phyloP scores from a whole-genome alignment of 73 alveolate genomes.

The Paramecium pentaurelia region DNA sequence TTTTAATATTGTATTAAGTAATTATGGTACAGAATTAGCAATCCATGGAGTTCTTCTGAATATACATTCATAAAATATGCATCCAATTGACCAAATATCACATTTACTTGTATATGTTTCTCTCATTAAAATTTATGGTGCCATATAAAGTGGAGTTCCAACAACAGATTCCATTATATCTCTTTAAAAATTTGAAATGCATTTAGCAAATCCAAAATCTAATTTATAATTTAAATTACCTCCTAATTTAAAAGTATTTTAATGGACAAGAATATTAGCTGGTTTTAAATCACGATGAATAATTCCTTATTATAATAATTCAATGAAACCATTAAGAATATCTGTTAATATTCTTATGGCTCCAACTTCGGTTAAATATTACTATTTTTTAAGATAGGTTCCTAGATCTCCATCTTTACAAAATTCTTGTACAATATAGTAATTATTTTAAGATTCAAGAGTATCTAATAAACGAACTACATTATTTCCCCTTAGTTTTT shows the following conservation, averaged over 20 bases:
- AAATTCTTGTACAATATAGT: slow-evolving; percentile 51
- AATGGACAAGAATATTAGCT: slow-evolving; percentile 51
- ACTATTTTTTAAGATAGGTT: neutral
- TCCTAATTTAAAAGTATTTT: slow-evolving; percentile 37
- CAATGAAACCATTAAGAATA: slow-evolving; percentile 52
- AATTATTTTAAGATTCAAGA: slow-evolving; percentile 47
- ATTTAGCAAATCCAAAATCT: slow-evolving; percentile 62
- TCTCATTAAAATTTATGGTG: slow-evolving; percentile 90
- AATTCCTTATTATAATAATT: slow-evolving; percentile 53
- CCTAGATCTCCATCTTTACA: slow-evolving; percentile 59
- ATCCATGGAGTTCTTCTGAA: slow-evolving; percentile 59
- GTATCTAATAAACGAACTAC: slow-evolving; percentile 48
- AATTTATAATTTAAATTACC: neutral
- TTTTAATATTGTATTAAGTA: slow-evolving; percentile 4
- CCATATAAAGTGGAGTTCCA: slow-evolving; percentile 81
- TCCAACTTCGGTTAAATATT: slow-evolving; percentile 46
- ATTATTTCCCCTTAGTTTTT: slow-evolving; percentile 39
- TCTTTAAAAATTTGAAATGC: slow-evolving; percentile 32
- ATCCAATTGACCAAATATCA: slow-evolving; percentile 96
- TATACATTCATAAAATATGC: slow-evolving; percentile 82
- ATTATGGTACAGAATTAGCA: neutral
- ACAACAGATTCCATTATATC: slow-evolving; percentile 40
- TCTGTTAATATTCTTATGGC: slow-evolving; percentile 42
- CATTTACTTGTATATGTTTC: slow-evolving; percentile 85
- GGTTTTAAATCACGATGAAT: slow-evolving; percentile 64